Evolutionary conservation across 768 basidiomycete genomes (phyloP), one percentile per base, ranked within the genome.

Genomic region (Lactifluus volemus): DNA sequence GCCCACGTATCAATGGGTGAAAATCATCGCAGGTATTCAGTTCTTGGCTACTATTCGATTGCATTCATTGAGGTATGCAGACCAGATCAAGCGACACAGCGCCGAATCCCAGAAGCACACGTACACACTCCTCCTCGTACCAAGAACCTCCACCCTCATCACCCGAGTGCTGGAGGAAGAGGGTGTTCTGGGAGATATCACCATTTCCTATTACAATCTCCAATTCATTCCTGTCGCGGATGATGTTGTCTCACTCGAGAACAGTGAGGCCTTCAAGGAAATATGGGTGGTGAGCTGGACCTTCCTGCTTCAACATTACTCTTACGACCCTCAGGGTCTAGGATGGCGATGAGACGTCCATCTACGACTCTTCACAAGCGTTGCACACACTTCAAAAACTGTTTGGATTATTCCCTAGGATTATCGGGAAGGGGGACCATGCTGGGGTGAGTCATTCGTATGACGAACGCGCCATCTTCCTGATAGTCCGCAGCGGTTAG

Each of bases 141-240:
- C 97, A 9, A 80, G 95, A 44, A 77, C 83, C 41, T 98, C 97
- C 2, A 88, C 88, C 5, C 79, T 98, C 8, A 91, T 95, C 55
- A 82, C 84, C 38, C 83, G 86, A 58, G 85, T 94, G 64, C 75
- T 99, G 48, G 94, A 98, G 68, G 95, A 98, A 70, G 89, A 97
- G 68, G 97, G 96, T n/a, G 95, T 99, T 0, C 80, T 95, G 15
- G 97, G 97, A n/a, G 95, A 98, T 68, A 79, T 99, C 49, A 85
- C 82, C 8, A 82, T 98, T 34, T 83, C 84, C 19, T 82, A 91
- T 32, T 96, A 92, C 73, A 91, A 92, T 71, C 79, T 99, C 25
- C 93, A 95, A 67, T 91, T 98, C 67, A 92, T 98, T 63, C 93
- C 95, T 15, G 68, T 98, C 41, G 95, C 95, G 60, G 87, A 92